Base-by-base conservation (phyloP, 306 rosid species). In the Medicago lupulina region DNA sequence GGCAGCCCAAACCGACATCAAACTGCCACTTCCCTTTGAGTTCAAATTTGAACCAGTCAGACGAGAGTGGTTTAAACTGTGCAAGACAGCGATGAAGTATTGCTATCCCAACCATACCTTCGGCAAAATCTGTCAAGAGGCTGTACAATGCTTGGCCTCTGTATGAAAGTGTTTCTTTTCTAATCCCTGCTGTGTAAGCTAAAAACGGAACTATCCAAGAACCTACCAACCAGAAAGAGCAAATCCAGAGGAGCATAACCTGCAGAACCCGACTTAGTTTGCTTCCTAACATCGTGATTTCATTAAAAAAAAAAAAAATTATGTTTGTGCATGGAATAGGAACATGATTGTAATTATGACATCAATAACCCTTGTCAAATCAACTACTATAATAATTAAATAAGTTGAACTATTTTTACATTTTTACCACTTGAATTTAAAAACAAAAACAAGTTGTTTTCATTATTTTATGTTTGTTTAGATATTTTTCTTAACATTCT, bases 221-320 rank as follows among this genome's bases (percentile, higher is more conserved):
- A 51, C 89, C 89, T 77, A 84, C 77, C 4, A 88, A 86, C 89
- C 92, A 86, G 78, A 84, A 88, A 63, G 89, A 86, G 69, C 88
- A 80, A 67, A 87, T 84, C 91, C 88, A 87, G 28, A 87, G 88
- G 39, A 87, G 87, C 87, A 82, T 87, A 77, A 87, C 91, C 91
- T 87, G 85, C 83, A 82, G 71, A 74, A 77, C 49, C 60, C 78
- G 71, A 74, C 69, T 80, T 76, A 83, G 80, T 75, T 74, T 46
- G 65, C 57, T 57, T 46, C 60, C 19, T 28, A 72, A 9, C 66
- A 72, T 13, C 23, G 8, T 25, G 69, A 67, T 36, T 74, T 67
- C 61, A 74, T 55, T 10, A 57, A 58, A 23, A 23, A 16, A 23
- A 28, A 25, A 54, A 16, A 23, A 28, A 25, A 54, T 28, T 36